Evolutionary conservation across 2,329 filamentous ascomycete genomes (phyloP).

Genomic region (Dothidotthia symphoricarpi): DNA sequence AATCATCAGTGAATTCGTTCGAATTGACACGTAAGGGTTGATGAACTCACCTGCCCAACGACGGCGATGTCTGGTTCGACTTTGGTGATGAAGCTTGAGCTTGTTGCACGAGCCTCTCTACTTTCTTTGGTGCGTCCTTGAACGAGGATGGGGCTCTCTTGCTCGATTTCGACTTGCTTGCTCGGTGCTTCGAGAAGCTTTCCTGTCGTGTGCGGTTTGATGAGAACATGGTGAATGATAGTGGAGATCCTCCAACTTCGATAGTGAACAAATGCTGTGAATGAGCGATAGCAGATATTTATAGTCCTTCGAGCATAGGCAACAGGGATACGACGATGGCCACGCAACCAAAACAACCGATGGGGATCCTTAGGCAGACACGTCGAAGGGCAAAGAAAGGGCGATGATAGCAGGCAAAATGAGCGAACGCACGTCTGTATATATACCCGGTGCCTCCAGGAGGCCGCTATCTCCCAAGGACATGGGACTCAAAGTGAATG

Average conservation of each 20-base stretch:
- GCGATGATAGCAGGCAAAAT: slow-evolving; percentile 29
- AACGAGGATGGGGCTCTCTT: slow-evolving; percentile 42
- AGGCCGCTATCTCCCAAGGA: slow-evolving; percentile 34
- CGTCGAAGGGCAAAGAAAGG: slow-evolving; percentile 21
- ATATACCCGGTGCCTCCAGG: slow-evolving; percentile 36
- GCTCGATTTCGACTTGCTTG: slow-evolving; percentile 40
- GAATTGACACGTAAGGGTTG: background rate
- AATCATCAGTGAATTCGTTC: slow-evolving; percentile 16
- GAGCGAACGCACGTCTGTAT: slow-evolving; percentile 27
- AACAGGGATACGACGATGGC: slow-evolving; percentile 28
- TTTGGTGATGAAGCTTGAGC: slow-evolving; percentile 34
- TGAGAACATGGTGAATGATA: slow-evolving; percentile 37
- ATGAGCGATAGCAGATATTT: slow-evolving; percentile 28
- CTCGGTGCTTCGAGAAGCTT: slow-evolving; percentile 42
- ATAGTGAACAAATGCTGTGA: slow-evolving; percentile 8
- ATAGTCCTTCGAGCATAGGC: slow-evolving; percentile 29
- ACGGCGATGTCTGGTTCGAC: slow-evolving; percentile 38
- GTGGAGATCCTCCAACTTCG: slow-evolving; percentile 9
- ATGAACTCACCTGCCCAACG: slow-evolving; percentile 37
- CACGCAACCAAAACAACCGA: slow-evolving; percentile 23
- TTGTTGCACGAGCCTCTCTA: slow-evolving; percentile 38
- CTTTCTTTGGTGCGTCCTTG: slow-evolving; percentile 35
- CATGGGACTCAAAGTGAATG: slow-evolving; percentile 24
- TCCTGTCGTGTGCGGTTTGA: slow-evolving; percentile 34
- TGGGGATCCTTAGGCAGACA: slow-evolving; percentile 36